Evolutionary conservation across 2,329 filamentous ascomycete species (phyloP), one percentile per base, ranked within the genome.

Genomic region (Fusarium mundagurra): DNA sequence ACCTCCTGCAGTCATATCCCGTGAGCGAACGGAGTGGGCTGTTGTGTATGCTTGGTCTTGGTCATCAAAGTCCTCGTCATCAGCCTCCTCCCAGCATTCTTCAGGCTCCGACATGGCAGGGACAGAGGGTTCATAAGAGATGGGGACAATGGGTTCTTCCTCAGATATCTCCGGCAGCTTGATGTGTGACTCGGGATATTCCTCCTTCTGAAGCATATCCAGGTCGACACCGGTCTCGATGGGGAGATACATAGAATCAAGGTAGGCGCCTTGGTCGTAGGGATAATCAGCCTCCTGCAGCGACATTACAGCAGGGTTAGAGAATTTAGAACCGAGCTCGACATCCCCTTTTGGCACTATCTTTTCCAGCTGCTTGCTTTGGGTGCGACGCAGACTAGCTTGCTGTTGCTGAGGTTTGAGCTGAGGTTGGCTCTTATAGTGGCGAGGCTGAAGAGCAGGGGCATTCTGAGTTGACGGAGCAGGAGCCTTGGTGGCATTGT

Each of bases 21-120:
- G 93, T 58, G 95, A 94, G 29, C 90, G 89, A 73, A 91, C 90
- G 17, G 94, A 95, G 76, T 92, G 91, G 44, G 93, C 91, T 6
- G 94, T 96, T 31, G 91, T 92, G 65, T 93, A 94, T 29, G 93
- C 95, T 67, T 92, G 92, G 34, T 84, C 82, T 47, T 84, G 82
- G 76, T 90, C 88, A 50, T 90, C 88, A 72, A 88, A 89, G 45
- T 85, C 86, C 72, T 95, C 94, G 18, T 93, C 93, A 33, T 96
- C 92, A 22, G 93, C 92, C 24, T 95, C 93, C 22, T 94, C 92
- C 92, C 92, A 94, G 77, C 92, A 93, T 80, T 95, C 93, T 76
- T 94, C 92, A 1, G 87, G 77, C 54, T 85, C 83, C 5, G 81
- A 84, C 45, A 83, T 79, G 29, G 79, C 75, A 43, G 78, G 76